A percentile compares a stretch with the other conserved stretches of the same genome.
phyloP scores from a whole-genome alignment of 495 filamentous ascomycete species.

The Aspergillus diversus region DNA sequence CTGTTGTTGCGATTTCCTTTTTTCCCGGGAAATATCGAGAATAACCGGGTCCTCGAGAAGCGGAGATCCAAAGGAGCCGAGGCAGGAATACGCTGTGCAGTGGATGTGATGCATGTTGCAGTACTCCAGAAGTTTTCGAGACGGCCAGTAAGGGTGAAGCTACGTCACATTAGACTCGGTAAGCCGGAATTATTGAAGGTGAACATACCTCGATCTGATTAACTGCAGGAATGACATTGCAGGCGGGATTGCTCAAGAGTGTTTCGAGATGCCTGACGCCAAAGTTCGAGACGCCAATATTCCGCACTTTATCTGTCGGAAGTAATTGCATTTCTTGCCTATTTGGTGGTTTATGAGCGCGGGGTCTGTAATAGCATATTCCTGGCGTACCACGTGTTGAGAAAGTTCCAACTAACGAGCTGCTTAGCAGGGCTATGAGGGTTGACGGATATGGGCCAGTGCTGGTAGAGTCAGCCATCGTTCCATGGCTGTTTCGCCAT shows the following conservation, averaged over 20 bases:
- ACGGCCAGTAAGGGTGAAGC: constrained; percentile 16
- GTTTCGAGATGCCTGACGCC: constrained; percentile 12
- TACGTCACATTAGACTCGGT: neutral
- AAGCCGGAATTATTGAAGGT: neutral
- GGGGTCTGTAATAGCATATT: neutral
- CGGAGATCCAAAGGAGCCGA: neutral
- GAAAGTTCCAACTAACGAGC: constrained; percentile 8
- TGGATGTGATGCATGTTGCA: constrained; percentile 11
- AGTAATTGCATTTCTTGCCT: constrained; percentile 11
- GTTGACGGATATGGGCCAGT: too few species aligned
- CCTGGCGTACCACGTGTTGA: constrained; percentile 7
- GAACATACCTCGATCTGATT: constrained; percentile 16
- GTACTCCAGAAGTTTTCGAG: constrained; percentile 15
- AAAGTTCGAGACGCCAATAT: constrained; percentile 19
- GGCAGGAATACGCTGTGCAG: constrained; percentile 19
- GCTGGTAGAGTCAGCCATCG: too few species aligned
- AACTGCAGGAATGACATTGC: constrained; percentile 12
- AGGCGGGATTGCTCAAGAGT: constrained; percentile 10
- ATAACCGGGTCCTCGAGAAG: neutral
- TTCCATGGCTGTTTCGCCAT: neutral
- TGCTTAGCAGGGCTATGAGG: neutral
- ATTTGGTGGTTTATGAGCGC: too few species aligned
- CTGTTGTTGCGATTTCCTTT: constrained; percentile 6
- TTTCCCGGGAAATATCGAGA: constrained; percentile 2
- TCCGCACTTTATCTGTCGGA: constrained; percentile 6